Evolutionary conservation across 495 filamentous ascomycete species (phyloP).

Genomic region (Lasiosphaeris hirsuta): DNA sequence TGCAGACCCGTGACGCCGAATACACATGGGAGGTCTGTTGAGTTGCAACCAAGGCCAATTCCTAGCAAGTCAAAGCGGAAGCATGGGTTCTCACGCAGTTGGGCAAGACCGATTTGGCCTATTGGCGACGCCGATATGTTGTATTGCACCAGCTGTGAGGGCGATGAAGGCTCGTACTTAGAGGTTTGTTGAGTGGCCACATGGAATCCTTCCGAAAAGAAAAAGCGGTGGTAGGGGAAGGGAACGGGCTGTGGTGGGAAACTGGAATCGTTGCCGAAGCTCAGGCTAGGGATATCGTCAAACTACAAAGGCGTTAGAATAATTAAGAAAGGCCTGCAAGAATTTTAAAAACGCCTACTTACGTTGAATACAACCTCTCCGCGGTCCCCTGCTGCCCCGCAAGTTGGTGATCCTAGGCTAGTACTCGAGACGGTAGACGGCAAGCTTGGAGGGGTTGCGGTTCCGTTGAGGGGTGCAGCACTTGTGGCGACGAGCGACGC

Average conservation of each 20-base stretch:
- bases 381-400: conserved; percentile 29
- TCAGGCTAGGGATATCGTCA: conserved; percentile 36
- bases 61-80: conserved; percentile 43
- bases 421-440: not conserved
- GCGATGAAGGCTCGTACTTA: conserved; percentile 38
- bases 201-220: conserved; percentile 37
- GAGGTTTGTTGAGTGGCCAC: conserved; percentile 24
- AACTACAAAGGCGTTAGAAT: conserved; percentile 35
- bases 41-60: conserved; percentile 40
- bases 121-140: conserved; percentile 20
- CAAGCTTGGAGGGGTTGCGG: too few species aligned
- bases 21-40: conserved; percentile 30
- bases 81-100: conserved; percentile 31
- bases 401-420: conserved; percentile 9
- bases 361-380: conserved; percentile 31
- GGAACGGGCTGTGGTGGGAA: conserved; percentile 30
- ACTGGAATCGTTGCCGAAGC: conserved; percentile 12
- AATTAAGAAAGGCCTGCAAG: too few species aligned
- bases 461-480: not conserved
- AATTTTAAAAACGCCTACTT: not conserved
- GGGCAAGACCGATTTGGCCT: conserved; percentile 36
- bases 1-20: conserved; percentile 39
- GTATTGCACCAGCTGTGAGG: conserved; percentile 36
- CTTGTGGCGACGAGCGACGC: not conserved
- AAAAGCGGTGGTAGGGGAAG: conserved; percentile 42